Evolutionary conservation across 108 stramenopile genomes (phyloP), one percentile per base, ranked within the genome.

Genomic region (Skeletonema costatum): DNA sequence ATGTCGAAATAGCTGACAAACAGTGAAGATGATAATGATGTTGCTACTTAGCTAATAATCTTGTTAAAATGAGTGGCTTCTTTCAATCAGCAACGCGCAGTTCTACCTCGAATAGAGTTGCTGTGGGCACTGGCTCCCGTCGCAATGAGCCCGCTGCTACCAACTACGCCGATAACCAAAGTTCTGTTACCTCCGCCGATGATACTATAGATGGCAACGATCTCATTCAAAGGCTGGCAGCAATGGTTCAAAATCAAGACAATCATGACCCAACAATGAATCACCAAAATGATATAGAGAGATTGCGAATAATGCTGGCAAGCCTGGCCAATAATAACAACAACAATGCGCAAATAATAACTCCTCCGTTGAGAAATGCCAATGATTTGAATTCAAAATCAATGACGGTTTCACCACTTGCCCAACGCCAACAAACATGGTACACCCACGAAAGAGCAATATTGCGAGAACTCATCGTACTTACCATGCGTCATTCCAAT

Each of bases 401-500:
- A n/a, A n/a, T 46, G 14, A 46, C 16, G 44, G 16, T 60, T 44
- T 2, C 9, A 41, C 19, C 25, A 42, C 60, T 33, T 25, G 19
- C 12, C 2, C 29, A 72, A 29, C 44, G 36, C 31, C 58, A 63
- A 36, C 44, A 73, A 53, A 30, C 16, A 59, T 74, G 59, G 41
- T 70, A 70, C 73, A 42, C 46, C 48, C 33, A 70, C 32, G 80
- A 80, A 65, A 41, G 71, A 42, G 64, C 68, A 44, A 58, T 80
- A 29, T 67, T 80, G 1, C 73, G 80, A 14, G 80, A 80, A 65
- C 51, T 80, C n/a, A 65, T 80, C 7, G 68, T 80, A 32, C 46
- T 80, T 9, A 80, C 73, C 21, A 69, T 80, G 73, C 67, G 80
- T 16, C 67, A 74, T 56, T 44, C 64, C 64, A 65, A 81, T 48